Conservation (phyloP, 2,329 filamentous ascomycete genomes). For the Fusarium sp. region DNA sequence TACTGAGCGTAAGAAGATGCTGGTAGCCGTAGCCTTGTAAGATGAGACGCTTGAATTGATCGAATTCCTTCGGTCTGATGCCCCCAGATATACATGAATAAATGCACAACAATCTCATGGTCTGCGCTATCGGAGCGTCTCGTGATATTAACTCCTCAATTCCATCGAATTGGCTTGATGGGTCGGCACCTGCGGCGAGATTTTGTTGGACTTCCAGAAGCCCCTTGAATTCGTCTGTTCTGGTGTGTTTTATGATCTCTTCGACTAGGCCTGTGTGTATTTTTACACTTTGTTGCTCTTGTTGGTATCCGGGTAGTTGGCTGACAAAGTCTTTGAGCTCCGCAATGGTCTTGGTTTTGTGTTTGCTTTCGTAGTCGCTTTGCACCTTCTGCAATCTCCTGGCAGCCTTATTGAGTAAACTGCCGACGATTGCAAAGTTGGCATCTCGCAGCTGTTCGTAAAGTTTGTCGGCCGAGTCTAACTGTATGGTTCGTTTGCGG, state of each 20-base stretch:
- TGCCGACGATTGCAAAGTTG: slow-evolving; percentile 95
- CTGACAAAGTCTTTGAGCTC: slow-evolving; percentile 96
- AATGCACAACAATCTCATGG: slow-evolving; percentile 87
- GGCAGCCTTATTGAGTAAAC: slow-evolving; percentile 88
- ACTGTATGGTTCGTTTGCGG: slow-evolving; percentile 85
- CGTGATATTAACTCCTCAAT: slow-evolving; percentile 96
- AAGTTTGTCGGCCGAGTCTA: slow-evolving; percentile 90
- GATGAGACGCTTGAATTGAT: slow-evolving; percentile 87
- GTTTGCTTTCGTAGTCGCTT: slow-evolving; percentile 89
- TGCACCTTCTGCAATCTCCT: slow-evolving; percentile 85
- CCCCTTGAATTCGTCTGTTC: slow-evolving; percentile 88
- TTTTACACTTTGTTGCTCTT: slow-evolving; percentile 92
- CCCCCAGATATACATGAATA: slow-evolving; percentile 92
- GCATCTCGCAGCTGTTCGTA: slow-evolving; percentile 89
- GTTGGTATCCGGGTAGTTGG: slow-evolving; percentile 90
- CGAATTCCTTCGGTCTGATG: slow-evolving; percentile 87
- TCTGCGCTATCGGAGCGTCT: slow-evolving; percentile 81
- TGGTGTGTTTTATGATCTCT: slow-evolving; percentile 93
- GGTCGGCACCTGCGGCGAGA: slow-evolving; percentile 88
- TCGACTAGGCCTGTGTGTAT: slow-evolving; percentile 92
- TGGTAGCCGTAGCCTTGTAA: slow-evolving; percentile 95
- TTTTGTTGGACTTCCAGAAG: slow-evolving; percentile 96
- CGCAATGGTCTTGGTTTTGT: slow-evolving; percentile 86
- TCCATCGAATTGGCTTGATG: slow-evolving; percentile 86
- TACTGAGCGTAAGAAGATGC: slow-evolving; percentile 88